Conservation (phyloP, 2,329 filamentous ascomycete genomes). For the Talaromyces sp. region DNA sequence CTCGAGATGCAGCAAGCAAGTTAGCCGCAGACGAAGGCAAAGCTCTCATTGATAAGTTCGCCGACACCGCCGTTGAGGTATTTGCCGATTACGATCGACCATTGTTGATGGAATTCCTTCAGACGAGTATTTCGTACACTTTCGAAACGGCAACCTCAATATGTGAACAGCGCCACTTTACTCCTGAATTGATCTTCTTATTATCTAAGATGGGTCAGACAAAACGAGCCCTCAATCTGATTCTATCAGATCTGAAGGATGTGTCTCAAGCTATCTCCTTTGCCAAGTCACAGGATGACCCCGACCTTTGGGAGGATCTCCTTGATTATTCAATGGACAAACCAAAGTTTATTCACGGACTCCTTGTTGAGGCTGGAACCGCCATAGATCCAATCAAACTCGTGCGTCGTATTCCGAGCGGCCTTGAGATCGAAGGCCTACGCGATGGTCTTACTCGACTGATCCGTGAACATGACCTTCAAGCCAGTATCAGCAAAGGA, state of each 20-base stretch:
- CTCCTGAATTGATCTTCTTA: slow-evolving; percentile 91
- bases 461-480: slow-evolving; percentile 94
- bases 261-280: slow-evolving; percentile 93
- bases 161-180: slow-evolving; percentile 79
- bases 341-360: slow-evolving; percentile 85
- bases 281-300: slow-evolving; percentile 88
- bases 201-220: slow-evolving; percentile 94
- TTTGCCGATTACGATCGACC: slow-evolving; percentile 82
- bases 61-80: slow-evolving; percentile 80
- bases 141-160: slow-evolving; percentile 73
- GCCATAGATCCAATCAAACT: slow-evolving; percentile 90
- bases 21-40: slow-evolving; percentile 60
- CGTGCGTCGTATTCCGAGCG: slow-evolving; percentile 86
- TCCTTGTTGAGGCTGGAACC: slow-evolving; percentile 92
- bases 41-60: slow-evolving; percentile 79
- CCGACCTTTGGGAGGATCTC: slow-evolving; percentile 92
- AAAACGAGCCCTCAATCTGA: slow-evolving; percentile 86
- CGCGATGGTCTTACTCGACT: slow-evolving; percentile 86
- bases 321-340: slow-evolving; percentile 98
- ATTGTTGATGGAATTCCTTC: slow-evolving; percentile 84
- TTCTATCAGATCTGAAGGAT: slow-evolving; percentile 89
- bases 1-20: slow-evolving; percentile 48
- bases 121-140: slow-evolving; percentile 81
- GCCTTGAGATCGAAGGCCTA: slow-evolving; percentile 87
- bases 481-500: slow-evolving; percentile 87